Percentiles rank a stretch among this genome's conserved stretches.
These are phyloP conservation scores for Aspergillus sp. DNA, from an alignment of 2,329 filamentous ascomycete genomes.

Conservation along the genomic window DNA sequence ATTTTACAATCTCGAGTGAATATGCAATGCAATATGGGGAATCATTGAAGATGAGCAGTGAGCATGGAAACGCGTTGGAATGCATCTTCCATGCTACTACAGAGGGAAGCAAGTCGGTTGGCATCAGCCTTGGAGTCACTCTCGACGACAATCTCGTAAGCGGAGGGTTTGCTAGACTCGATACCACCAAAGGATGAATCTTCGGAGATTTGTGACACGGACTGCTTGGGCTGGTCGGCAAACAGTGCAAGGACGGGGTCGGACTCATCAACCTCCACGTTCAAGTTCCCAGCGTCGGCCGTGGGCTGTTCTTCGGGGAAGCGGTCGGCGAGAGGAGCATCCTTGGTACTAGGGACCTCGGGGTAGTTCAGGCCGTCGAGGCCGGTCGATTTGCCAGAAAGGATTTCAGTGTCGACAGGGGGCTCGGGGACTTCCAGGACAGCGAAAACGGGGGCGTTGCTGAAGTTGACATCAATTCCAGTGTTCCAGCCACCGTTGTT, in stretches of 20 bases:
- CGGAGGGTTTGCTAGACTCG: conserved; percentile 62
- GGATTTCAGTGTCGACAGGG: conserved; percentile 56
- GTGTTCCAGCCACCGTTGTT: conserved; percentile 45
- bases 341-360: conserved; percentile 47
- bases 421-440: conserved; percentile 69
- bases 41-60: conserved; percentile 42
- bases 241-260: conserved; percentile 50
- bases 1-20: conserved; percentile 19
- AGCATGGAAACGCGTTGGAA: conserved; percentile 42
- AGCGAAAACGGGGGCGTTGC: conserved; percentile 58
- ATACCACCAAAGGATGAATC: conserved; percentile 51
- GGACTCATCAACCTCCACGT: conserved; percentile 57
- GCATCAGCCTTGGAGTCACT: conserved; percentile 26
- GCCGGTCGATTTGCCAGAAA: conserved; percentile 71
- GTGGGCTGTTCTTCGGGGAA: conserved; percentile 22
- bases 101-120: conserved; percentile 37
- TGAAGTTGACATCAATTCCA: conserved; percentile 46
- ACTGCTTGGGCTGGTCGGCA: conserved; percentile 50
- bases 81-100: conserved; percentile 42
- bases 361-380: conserved; percentile 45
- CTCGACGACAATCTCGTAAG: conserved; percentile 64
- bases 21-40: conserved; percentile 25
- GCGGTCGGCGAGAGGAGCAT: conserved; percentile 49
- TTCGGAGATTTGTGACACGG: conserved; percentile 22
- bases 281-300: conserved; percentile 25